Evolutionary conservation across 371 early-diverging fungal genomes (phyloP).

Genomic region (Mortierella sp.): DNA sequence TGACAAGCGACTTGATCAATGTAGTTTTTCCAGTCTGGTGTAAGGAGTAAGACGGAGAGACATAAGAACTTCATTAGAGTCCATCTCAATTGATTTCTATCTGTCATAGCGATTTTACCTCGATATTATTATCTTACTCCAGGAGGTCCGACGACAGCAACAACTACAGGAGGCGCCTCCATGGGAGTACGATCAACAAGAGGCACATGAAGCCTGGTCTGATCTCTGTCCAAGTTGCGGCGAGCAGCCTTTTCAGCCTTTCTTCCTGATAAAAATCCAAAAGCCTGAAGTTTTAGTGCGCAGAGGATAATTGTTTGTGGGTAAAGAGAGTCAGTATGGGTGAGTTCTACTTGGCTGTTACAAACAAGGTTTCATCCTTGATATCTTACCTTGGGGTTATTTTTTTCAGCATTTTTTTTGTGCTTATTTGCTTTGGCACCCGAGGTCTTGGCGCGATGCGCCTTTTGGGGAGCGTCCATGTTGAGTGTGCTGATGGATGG

Average conservation of each 20-base stretch:
- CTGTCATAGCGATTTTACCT: background rate
- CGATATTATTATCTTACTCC: slow-evolving; percentile 66
- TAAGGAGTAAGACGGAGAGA: background rate
- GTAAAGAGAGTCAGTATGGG: background rate
- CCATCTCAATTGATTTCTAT: background rate
- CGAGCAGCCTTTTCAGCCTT: slow-evolving; percentile 84
- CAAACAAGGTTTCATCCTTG: background rate
- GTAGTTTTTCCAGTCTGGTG: slow-evolving; percentile 93
- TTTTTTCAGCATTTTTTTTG: slow-evolving; percentile 80
- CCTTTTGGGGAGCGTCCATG: slow-evolving; percentile 77
- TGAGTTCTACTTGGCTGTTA: background rate
- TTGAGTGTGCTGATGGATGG: slow-evolving; percentile 15
- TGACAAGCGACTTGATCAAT: slow-evolving; percentile 94
- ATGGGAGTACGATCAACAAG: slow-evolving; percentile 94
- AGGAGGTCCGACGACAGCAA: slow-evolving; percentile 98
- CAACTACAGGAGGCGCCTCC: slow-evolving; percentile 92
- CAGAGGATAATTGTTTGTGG: background rate
- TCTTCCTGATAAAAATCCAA: slow-evolving; percentile 82
- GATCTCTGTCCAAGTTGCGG: slow-evolving; percentile 88
- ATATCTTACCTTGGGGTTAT: slow-evolving; percentile 85
- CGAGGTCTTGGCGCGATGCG: slow-evolving; percentile 85
- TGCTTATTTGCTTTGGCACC: slow-evolving; percentile 87
- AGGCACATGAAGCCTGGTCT: slow-evolving; percentile 96
- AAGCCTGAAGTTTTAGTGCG: slow-evolving; percentile 69
- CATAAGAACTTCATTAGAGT: background rate